These are phyloP conservation scores for Primulina tabacum DNA, from an alignment of 257 asterid species.

Conservation along the genomic window DNA sequence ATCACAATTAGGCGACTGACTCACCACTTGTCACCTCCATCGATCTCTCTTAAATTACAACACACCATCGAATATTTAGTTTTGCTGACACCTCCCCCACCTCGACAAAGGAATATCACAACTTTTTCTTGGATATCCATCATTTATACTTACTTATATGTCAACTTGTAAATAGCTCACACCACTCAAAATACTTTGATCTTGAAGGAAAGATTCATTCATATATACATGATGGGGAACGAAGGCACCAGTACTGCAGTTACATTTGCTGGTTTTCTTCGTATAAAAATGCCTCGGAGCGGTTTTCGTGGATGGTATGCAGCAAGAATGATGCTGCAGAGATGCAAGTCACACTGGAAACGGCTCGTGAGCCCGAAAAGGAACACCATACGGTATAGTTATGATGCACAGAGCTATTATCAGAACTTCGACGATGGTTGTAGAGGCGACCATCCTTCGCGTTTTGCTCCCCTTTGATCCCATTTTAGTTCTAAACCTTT, in stretches of 20 bases:
- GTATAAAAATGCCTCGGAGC: conserved; percentile 9
- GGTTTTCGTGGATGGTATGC: conserved; percentile 24
- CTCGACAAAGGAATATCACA: neutral
- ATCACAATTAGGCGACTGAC: no score
- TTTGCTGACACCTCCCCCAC: no score
- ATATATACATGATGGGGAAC: conserved; percentile 23
- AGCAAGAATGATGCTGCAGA: conserved; percentile 32
- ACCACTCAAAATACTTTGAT: conserved; percentile 24
- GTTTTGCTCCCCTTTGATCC: conserved; percentile 39
- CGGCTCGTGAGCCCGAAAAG: conserved; percentile 30
- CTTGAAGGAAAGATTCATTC: conserved; percentile 30
- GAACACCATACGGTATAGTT: conserved; percentile 32
- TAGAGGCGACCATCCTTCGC: conserved; percentile 36
- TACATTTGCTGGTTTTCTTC: conserved; percentile 25
- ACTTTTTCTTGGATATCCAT: neutral
- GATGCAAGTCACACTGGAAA: conserved; percentile 38
- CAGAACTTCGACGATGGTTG: conserved; percentile 57
- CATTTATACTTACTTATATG: neutral
- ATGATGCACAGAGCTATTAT: conserved; percentile 51
- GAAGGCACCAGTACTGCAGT: conserved; percentile 18
- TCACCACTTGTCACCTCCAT: no score
- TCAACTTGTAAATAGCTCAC: neutral
- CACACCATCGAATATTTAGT: neutral
- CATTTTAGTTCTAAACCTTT: neutral
- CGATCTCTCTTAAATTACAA: neutral